These are phyloP conservation scores for Aphanomyces astaci DNA, from an alignment of 352 stramenopile genomes.

Conservation along the genomic window DNA sequence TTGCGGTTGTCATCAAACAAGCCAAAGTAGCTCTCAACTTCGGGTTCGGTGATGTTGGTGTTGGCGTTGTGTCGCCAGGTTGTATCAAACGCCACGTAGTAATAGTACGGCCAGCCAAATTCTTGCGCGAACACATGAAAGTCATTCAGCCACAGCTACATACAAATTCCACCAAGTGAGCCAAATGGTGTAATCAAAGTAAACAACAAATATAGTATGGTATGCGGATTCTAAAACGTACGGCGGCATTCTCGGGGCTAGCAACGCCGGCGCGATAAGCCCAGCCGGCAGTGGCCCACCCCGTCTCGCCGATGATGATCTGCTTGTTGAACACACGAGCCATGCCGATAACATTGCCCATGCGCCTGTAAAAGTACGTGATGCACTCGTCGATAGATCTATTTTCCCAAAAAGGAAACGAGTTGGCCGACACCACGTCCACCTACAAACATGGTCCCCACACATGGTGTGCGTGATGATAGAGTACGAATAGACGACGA, in stretches of 20 bases:
- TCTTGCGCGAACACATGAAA: slow-evolving; percentile 45
- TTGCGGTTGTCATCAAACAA: slow-evolving; percentile 40
- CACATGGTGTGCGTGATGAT: no score
- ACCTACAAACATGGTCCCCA: slow-evolving; percentile 19
- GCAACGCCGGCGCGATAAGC: slow-evolving; percentile 31
- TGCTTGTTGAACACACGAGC: slow-evolving; percentile 41
- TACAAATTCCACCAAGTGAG: no score
- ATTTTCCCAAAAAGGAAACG: slow-evolving; percentile 65
- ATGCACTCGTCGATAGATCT: slow-evolving; percentile 33
- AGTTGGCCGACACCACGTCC: slow-evolving; percentile 51
- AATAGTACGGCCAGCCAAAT: slow-evolving; percentile 52
- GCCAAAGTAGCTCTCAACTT: slow-evolving; percentile 62
- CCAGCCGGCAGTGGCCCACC: slow-evolving; percentile 42
- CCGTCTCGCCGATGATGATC: slow-evolving; percentile 57
- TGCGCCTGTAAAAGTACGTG: slow-evolving; percentile 39
- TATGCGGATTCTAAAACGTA: neutral
- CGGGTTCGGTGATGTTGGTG: slow-evolving; percentile 29
- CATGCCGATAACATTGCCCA: slow-evolving; percentile 30
- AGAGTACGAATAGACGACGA: no score
- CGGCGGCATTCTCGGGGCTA: slow-evolving; percentile 31
- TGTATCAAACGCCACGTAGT: slow-evolving; percentile 57
- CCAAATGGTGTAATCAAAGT: no score
- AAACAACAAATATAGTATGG: no score
- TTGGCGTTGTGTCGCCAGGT: slow-evolving; percentile 45
- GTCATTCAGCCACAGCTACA: slow-evolving; percentile 44